These are phyloP conservation scores for Stachybotrys elegans DNA, from an alignment of 2,329 filamentous ascomycete species.

Conservation along the genomic window DNA sequence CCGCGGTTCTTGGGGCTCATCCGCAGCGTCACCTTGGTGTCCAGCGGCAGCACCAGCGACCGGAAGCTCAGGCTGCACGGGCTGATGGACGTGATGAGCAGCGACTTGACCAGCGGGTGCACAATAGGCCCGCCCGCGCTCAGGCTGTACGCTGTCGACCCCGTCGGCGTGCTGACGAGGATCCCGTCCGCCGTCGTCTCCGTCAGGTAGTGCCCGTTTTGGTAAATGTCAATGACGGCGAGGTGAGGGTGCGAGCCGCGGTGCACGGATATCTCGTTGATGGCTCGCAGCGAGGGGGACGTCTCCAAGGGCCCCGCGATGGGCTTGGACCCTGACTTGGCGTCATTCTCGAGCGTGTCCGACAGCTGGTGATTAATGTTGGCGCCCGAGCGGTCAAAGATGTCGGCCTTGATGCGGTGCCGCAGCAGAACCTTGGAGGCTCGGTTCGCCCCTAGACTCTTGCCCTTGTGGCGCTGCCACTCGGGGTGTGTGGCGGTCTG, in stretches of 20 bases:
- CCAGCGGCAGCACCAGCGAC: constrained; percentile 81
- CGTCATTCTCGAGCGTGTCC: constrained; percentile 38
- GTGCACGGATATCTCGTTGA: constrained; percentile 95
- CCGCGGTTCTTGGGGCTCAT: constrained; percentile 77
- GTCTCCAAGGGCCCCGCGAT: constrained; percentile 29
- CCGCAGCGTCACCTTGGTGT: constrained; percentile 76
- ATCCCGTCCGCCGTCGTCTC: constrained; percentile 95
- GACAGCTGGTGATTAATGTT: constrained; percentile 51
- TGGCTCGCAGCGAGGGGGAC: constrained; percentile 56
- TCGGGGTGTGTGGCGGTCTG: constrained; percentile 23
- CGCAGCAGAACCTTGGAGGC: constrained; percentile 79
- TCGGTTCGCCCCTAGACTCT: constrained; percentile 71
- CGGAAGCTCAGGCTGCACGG: constrained; percentile 88
- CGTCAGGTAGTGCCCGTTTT: constrained; percentile 84
- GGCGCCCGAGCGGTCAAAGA: constrained; percentile 66
- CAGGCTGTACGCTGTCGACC: constrained; percentile 93
- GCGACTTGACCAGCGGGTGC: constrained; percentile 82
- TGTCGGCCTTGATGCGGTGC: constrained; percentile 78
- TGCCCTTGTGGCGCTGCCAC: constrained; percentile 73
- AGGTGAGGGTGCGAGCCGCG: constrained; percentile 86
- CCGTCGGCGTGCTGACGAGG: constrained; percentile 88
- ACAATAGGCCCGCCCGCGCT: constrained; percentile 90
- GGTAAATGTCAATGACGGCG: constrained; percentile 84
- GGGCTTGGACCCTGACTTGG: constrained; percentile 29
- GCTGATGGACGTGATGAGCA: constrained; percentile 91